phyloP scores from a whole-genome alignment of 225 moss, liverwort and hornwort species.

The Physcomitrellopsis africana region DNA sequence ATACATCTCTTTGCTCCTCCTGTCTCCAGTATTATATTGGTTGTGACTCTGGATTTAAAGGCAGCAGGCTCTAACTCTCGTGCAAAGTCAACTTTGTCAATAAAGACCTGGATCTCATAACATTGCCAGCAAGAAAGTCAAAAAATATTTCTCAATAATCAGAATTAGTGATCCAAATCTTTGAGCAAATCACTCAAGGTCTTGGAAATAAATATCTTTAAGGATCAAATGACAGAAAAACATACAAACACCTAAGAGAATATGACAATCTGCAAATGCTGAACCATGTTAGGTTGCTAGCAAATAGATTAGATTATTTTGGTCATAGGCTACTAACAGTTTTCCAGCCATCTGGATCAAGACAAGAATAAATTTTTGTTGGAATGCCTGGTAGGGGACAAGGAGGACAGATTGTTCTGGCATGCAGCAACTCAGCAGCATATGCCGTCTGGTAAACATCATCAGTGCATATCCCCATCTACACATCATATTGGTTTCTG shows the following conservation, averaged over 20 bases:
- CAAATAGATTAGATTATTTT: not conserved
- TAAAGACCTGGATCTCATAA: slow-evolving; percentile 57
- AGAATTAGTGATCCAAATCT: not conserved
- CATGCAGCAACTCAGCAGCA: slow-evolving; percentile 58
- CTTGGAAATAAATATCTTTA: not conserved
- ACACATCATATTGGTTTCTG: not conserved
- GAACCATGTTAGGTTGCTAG: not conserved
- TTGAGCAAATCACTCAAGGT: not conserved
- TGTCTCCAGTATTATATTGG: slow-evolving; percentile 2
- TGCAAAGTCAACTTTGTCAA: slow-evolving; percentile 75
- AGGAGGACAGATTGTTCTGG: slow-evolving; percentile 66
- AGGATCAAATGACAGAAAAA: no score
- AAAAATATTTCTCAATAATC: not conserved
- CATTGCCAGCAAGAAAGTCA: not conserved
- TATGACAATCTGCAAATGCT: not conserved
- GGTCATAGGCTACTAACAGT: slow-evolving; percentile 45
- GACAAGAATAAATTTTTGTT: slow-evolving; percentile 77
- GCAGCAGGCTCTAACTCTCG: slow-evolving; percentile 69
- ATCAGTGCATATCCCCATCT: slow-evolving; percentile 49
- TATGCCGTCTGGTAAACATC: slow-evolving; percentile 48
- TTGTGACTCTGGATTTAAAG: slow-evolving; percentile 41
- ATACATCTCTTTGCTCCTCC: slow-evolving; percentile 25
- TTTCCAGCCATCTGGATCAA: slow-evolving; percentile 92
- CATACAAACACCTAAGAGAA: no score
- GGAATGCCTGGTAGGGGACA: slow-evolving; percentile 74